phyloP scores from a whole-genome alignment of 164 flowering plant species.

The Brasenia schreberi region DNA sequence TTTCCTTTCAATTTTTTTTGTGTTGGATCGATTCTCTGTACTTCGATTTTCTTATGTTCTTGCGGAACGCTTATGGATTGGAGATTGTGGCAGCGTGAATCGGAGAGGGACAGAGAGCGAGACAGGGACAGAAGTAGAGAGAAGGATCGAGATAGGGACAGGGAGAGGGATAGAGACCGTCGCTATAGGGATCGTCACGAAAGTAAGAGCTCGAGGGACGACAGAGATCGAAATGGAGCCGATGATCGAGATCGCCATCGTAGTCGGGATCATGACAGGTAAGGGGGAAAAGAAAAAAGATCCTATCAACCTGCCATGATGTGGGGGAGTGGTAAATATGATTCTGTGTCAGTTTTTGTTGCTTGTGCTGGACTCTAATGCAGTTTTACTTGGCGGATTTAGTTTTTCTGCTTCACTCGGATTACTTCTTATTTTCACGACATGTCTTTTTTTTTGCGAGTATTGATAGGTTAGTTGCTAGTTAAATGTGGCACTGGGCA shows the following conservation, averaged over 20 bases:
- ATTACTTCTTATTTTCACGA: background rate
- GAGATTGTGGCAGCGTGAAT: background rate
- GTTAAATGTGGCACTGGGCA: too few species aligned
- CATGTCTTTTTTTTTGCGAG: background rate
- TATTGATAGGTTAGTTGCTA: too few species aligned
- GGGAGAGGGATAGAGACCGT: conserved; percentile 30
- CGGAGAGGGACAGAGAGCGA: background rate
- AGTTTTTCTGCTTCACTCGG: background rate
- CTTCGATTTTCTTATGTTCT: too few species aligned
- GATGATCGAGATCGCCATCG: conserved; percentile 24
- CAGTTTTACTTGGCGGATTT: background rate
- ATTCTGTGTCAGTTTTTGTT: background rate
- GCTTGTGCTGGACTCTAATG: background rate
- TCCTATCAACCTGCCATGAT: background rate
- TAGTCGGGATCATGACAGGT: conserved; percentile 32
- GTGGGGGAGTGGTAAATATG: background rate
- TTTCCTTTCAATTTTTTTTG: background rate
- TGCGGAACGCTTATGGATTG: background rate
- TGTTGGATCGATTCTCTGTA: background rate
- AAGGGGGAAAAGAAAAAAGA: background rate
- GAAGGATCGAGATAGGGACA: conserved; percentile 26
- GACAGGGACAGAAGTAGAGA: conserved; percentile 21
- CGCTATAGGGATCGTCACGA: conserved; percentile 23
- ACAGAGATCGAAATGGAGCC: conserved; percentile 24
- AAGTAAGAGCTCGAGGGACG: conserved; percentile 28